Conservation (phyloP, 148 eudicot species). For the Silene conica region DNA sequence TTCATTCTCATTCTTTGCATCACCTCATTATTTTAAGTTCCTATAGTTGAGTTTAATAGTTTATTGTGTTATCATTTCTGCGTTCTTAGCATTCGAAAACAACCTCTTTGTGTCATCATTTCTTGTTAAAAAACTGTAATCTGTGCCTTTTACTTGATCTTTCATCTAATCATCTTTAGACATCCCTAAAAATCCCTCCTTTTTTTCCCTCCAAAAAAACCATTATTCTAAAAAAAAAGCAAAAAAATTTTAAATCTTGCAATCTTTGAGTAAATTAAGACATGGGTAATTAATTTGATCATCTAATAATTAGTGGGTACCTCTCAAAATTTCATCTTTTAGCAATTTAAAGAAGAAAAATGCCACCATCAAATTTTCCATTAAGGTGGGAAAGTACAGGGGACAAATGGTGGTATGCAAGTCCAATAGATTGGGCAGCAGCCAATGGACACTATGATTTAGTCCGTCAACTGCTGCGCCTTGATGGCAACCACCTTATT, state of each 20-base stretch:
- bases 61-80: no score
- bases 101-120: no score
- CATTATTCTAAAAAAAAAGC: background rate
- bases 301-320: conserved; percentile 14
- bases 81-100: no score
- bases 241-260: background rate
- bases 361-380: conserved; percentile 45
- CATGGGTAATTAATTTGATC: conserved; percentile 25
- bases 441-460: conserved; percentile 92
- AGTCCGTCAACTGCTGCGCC: conserved; percentile 75
- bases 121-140: no score
- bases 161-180: no score
- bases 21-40: background rate
- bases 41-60: background rate
- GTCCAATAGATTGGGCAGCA: conserved; percentile 94
- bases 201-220: background rate
- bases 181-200: no score
- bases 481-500: conserved; percentile 83
- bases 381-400: conserved; percentile 98
- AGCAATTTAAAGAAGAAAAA: conserved; percentile 3
- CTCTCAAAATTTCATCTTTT: conserved; percentile 16
- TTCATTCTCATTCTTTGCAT: background rate
- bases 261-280: conserved; percentile 10
- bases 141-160: no score
- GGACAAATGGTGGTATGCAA: conserved; percentile 98